A percentile compares a stretch with the other conserved stretches of the same genome.
Evolutionary conservation across 805 yeast genomes (phyloP).

Genomic region (Candida nemodendra): DNA sequence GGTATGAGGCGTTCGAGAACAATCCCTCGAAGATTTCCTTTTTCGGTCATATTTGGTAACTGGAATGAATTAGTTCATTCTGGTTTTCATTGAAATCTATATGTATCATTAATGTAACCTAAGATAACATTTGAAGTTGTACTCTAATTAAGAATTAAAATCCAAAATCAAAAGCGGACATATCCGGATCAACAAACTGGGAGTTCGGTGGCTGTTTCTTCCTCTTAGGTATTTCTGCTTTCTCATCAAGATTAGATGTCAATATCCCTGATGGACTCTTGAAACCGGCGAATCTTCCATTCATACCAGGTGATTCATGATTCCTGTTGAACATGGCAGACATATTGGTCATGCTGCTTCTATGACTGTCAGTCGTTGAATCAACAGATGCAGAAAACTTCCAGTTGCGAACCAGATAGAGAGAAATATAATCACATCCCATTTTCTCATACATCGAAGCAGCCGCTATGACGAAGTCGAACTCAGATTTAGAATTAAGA

Average conservation of each 20-base stretch:
- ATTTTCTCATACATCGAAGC: constrained; percentile 71
- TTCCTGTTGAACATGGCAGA: too few relatives aligned
- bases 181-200: constrained; percentile 69
- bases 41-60: constrained; percentile 23
- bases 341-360: neutral
- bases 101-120: too few relatives aligned
- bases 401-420: constrained; percentile 69
- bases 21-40: constrained; percentile 23
- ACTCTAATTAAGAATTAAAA: too few relatives aligned
- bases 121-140: too few relatives aligned
- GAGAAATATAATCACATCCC: constrained; percentile 86
- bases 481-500: constrained; percentile 49
- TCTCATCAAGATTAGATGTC: neutral
- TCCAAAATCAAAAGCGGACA: constrained; percentile 68
- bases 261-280: too few relatives aligned
- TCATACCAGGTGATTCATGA: too few relatives aligned
- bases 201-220: constrained; percentile 46
- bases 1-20: constrained; percentile 20
- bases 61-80: too few relatives aligned
- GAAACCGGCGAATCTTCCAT: too few relatives aligned
- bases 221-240: constrained; percentile 16
- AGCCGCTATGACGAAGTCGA: constrained; percentile 58
- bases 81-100: too few relatives aligned
- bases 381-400: constrained; percentile 39
- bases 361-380: neutral